Base-by-base conservation (phyloP, 345 rosid species). In the Turritis glabra region DNA sequence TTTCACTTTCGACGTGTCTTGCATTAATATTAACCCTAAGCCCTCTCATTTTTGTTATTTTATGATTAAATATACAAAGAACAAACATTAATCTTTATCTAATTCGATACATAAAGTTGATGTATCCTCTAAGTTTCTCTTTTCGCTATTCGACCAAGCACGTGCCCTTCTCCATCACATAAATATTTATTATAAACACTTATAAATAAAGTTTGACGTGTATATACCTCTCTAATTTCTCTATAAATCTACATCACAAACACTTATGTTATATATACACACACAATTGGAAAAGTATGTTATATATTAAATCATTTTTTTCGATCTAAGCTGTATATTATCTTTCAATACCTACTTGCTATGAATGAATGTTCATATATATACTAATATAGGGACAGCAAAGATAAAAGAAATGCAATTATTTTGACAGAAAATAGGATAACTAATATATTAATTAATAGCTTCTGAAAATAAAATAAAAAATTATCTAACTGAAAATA, bases 1-100 rank as follows among this genome's bases (percentile, higher is more conserved):
- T 47, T 50, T 38, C 68, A 65, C 77, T 77, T 72, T 77, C 68
- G 73, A 77, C 77, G 80, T 77, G 80, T 71, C 43, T 77, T 77
- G 73, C 80, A 71, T 64, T 70, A 47, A 43, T 47, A 47, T 47
- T 18, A 77, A 64, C 67, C 53, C 50, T 69, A 76, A 77, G 8
- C 61, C 56, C 13, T 32, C 48, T 56, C 23, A 23, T 35, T 69
- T 67, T 69, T 60, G 38, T 29, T 54, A 41, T 61, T 64, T 19
- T 67, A 8, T 53, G 47, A 48, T 59, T 67, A 66, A 8, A 67
- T 26, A 48, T 58, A 59, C 23, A 37, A 17, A 2, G 25, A 25
- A 8, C 60, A 5, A 44, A 53, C 23, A 53, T 33, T 76, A 69
- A 54, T 44, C n/a, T 69, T 69, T 69, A 55, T 56, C 23, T 44